These are phyloP conservation scores for Saccharomycopsis oosterbeekiorum DNA, from an alignment of 805 yeast genomes.

Conservation along the genomic window DNA sequence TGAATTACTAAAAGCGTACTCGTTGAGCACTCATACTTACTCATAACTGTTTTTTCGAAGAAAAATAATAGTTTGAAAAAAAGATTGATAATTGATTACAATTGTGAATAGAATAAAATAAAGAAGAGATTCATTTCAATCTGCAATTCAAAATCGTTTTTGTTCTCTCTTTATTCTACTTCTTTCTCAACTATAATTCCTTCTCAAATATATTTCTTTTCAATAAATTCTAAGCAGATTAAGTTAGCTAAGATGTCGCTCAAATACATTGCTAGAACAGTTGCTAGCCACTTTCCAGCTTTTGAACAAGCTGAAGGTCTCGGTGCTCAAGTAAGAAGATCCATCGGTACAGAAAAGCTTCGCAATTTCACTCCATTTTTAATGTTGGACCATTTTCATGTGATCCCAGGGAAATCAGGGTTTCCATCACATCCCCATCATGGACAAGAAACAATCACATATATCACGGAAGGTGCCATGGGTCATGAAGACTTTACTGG, in stretches of 20 bases:
- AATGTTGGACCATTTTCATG: slow-evolving; percentile 70
- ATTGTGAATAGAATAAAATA: too few species aligned
- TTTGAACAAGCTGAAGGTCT: slow-evolving; percentile 74
- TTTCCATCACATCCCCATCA: slow-evolving; percentile 81
- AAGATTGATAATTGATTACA: too few species aligned
- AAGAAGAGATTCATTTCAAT: too few species aligned
- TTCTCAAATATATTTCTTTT: too few species aligned
- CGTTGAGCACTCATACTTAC: not conserved
- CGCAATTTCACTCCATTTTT: slow-evolving; percentile 76
- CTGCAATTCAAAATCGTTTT: too few species aligned
- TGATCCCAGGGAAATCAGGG: slow-evolving; percentile 54
- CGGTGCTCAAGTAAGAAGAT: slow-evolving; percentile 79
- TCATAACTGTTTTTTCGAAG: not conserved
- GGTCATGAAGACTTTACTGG: slow-evolving; percentile 88
- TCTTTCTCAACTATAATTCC: too few species aligned
- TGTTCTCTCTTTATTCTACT: too few species aligned
- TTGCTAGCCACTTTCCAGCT: slow-evolving; percentile 45
- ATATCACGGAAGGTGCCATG: slow-evolving; percentile 52
- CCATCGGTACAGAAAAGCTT: slow-evolving; percentile 59
- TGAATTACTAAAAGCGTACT: not conserved
- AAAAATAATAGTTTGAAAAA: too few species aligned
- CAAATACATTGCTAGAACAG: slow-evolving; percentile 29
- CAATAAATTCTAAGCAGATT: too few species aligned
- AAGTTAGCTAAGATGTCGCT: not conserved
- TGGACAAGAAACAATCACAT: slow-evolving; percentile 75